Percentiles rank a stretch among this genome's conserved stretches.
Conservation (phyloP, 2,329 filamentous ascomycete genomes). For the Xylariales sp. region DNA sequence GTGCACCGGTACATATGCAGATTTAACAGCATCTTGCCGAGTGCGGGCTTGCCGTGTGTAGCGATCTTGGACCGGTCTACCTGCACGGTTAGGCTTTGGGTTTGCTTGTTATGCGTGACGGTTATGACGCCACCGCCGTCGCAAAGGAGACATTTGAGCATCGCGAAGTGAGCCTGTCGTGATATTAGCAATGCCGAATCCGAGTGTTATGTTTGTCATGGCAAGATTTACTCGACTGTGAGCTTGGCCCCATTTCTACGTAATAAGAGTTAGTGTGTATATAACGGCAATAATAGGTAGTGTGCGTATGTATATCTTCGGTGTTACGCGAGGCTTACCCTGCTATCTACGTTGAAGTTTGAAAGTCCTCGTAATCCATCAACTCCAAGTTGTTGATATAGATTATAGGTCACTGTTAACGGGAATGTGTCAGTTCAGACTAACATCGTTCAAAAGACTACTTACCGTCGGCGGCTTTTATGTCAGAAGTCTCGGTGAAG, state of each 20-base stretch:
- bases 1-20: slow-evolving; percentile 73
- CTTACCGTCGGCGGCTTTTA: slow-evolving; percentile 54
- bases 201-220: neutral
- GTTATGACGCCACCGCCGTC: slow-evolving; percentile 63
- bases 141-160: slow-evolving; percentile 68
- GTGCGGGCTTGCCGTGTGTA: slow-evolving; percentile 65
- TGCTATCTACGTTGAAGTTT: slow-evolving; percentile 53
- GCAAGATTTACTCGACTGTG: slow-evolving; percentile 51
- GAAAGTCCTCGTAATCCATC: slow-evolving; percentile 55
- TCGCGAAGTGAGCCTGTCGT: slow-evolving; percentile 71
- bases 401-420: slow-evolving; percentile 52
- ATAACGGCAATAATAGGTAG: neutral
- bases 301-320: too few relatives aligned
- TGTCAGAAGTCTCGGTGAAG: slow-evolving; percentile 51
- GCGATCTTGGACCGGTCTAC: slow-evolving; percentile 69
- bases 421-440: slow-evolving; percentile 22
- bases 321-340: slow-evolving; percentile 46
- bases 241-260: slow-evolving; percentile 58
- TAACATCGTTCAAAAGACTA: neutral
- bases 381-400: slow-evolving; percentile 56
- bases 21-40: slow-evolving; percentile 68
- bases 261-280: slow-evolving; percentile 23
- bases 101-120: slow-evolving; percentile 58
- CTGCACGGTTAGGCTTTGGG: slow-evolving; percentile 62
- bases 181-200: neutral